Evolutionary conservation across 352 stramenopile genomes (phyloP).

Genomic region (Thraustotheca clavata): DNA sequence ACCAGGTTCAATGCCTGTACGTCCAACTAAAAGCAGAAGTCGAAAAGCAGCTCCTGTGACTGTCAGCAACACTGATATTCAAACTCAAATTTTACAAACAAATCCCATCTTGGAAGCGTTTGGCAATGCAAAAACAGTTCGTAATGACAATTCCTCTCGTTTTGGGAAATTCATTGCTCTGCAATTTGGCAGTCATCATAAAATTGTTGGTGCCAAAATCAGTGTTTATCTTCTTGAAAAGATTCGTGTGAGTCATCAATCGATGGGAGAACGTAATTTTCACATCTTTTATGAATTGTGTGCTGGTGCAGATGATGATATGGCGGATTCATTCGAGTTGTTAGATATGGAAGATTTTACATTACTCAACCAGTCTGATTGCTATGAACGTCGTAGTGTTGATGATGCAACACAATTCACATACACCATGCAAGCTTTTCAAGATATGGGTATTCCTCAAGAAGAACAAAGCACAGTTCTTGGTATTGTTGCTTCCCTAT

Average conservation of each 20-base stretch:
- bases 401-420: constrained; percentile 44
- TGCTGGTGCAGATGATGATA: constrained; percentile 58
- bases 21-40: neutral
- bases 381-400: constrained; percentile 43
- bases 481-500: constrained; percentile 77
- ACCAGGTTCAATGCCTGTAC: neutral
- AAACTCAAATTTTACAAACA: constrained; percentile 88
- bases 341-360: constrained; percentile 70
- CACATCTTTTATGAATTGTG: constrained; percentile 95
- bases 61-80: constrained; percentile 38
- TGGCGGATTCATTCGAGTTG: constrained; percentile 54
- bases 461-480: constrained; percentile 50
- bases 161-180: constrained; percentile 97
- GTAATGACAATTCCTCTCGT: constrained; percentile 94
- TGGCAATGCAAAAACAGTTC: constrained; percentile 93
- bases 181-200: constrained; percentile 57
- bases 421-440: constrained; percentile 63
- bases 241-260: constrained; percentile 91
- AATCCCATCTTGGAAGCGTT: constrained; percentile 97
- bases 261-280: constrained; percentile 88
- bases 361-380: constrained; percentile 83
- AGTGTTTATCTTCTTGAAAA: constrained; percentile 97
- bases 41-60: constrained; percentile 30
- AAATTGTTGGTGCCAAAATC: constrained; percentile 89
- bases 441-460: constrained; percentile 54